phyloP scores from a whole-genome alignment of 495 filamentous ascomycete genomes.

The Penicillium silybi region DNA sequence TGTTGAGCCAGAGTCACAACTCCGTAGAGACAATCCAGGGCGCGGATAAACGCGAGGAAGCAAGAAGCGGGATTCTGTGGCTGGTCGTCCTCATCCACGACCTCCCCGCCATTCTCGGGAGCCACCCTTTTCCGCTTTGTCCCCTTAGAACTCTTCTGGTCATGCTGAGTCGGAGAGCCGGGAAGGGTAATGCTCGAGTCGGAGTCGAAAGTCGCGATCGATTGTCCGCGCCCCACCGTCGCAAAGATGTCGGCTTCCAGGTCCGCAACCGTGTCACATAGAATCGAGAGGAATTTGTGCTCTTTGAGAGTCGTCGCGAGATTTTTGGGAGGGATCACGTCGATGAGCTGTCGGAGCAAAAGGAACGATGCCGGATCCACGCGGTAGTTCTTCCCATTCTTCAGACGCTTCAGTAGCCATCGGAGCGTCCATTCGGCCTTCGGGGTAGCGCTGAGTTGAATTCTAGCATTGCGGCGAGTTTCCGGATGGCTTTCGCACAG shows the following conservation, averaged over 20 bases:
- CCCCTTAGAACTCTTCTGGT: slow-evolving; percentile 33
- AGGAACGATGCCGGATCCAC: slow-evolving; percentile 46
- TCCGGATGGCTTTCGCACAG: slow-evolving; percentile 34
- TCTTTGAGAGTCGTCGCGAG: slow-evolving; percentile 48
- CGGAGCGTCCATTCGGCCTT: slow-evolving; percentile 64
- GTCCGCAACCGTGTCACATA: slow-evolving; percentile 39
- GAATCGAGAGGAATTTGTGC: slow-evolving; percentile 45
- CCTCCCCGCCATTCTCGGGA: slow-evolving; percentile 30
- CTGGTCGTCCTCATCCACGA: slow-evolving; percentile 35
- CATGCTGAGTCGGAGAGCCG: slow-evolving; percentile 25
- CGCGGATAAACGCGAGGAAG: slow-evolving; percentile 37
- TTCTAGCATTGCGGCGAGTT: slow-evolving; percentile 26
- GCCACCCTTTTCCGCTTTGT: slow-evolving; percentile 42
- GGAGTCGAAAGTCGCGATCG: slow-evolving; percentile 24
- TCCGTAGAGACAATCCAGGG: slow-evolving; percentile 38
- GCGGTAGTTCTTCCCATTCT: slow-evolving; percentile 40
- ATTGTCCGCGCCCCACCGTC: slow-evolving; percentile 24
- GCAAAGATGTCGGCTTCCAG: slow-evolving; percentile 35
- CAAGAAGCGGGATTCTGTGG: slow-evolving; percentile 36
- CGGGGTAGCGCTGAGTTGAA: slow-evolving; percentile 29
- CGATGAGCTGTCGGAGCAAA: slow-evolving; percentile 45
- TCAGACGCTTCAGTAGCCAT: slow-evolving; percentile 64
- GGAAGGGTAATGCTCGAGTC: slow-evolving; percentile 41
- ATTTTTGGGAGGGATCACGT: slow-evolving; percentile 40
- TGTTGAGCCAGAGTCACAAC: slow-evolving; percentile 25